A percentile compares a stretch with the other conserved stretches of the same genome.
Conservation (phyloP, 2,329 filamentous ascomycete species). For the Didymella sp. region DNA sequence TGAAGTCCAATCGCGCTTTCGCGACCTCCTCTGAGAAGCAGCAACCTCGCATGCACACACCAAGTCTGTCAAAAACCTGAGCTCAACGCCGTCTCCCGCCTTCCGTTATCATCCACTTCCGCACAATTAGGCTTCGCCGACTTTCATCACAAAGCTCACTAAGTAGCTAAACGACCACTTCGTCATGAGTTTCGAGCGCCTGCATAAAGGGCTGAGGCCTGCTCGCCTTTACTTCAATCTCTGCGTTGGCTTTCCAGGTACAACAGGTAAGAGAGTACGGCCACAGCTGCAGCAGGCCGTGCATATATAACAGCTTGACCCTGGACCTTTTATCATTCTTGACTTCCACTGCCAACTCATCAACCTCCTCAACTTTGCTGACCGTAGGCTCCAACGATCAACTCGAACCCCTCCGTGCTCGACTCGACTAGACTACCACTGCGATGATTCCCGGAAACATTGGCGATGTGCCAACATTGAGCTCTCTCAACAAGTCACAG, state of each 20-base stretch:
- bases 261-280: slow-evolving; percentile 4
- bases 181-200: background rate
- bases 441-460: slow-evolving; percentile 13
- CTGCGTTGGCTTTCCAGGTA: background rate
- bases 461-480: slow-evolving; percentile 27
- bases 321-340: background rate
- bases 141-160: background rate
- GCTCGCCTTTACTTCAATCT: slow-evolving; percentile 8
- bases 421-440: no score
- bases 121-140: background rate
- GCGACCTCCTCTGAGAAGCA: background rate
- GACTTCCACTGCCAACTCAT: background rate
- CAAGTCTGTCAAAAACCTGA: background rate
- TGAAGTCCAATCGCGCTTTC: background rate
- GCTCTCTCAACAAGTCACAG: slow-evolving; percentile 36
- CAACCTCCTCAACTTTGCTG: background rate
- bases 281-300: background rate
- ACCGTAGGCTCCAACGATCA: background rate
- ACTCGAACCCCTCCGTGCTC: background rate
- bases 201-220: background rate
- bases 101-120: background rate
- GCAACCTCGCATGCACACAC: background rate
- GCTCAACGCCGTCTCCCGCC: background rate
- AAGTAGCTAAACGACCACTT: background rate
- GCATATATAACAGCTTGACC: background rate